Conservation (phyloP, 768 basidiomycete species). For the Collybia sordida region DNA sequence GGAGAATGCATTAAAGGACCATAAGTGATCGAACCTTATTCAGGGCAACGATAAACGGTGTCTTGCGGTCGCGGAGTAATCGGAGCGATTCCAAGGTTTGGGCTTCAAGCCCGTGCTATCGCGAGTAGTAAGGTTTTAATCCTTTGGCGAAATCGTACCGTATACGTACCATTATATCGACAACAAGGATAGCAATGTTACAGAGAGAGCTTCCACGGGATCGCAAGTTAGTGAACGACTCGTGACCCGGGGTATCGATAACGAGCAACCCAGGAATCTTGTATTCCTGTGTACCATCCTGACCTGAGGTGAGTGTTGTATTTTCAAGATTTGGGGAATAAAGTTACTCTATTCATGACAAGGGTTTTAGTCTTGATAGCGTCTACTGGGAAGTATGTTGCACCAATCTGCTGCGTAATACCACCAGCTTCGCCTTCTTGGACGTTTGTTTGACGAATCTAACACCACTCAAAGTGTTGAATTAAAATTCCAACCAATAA, state of each 20-base stretch:
- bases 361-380: conserved; percentile 92
- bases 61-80: conserved; percentile 87
- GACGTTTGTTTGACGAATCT: conserved; percentile 99
- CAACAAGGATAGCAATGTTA: conserved; percentile 98
- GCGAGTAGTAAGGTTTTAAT: conserved; percentile 4
- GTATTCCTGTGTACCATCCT: conserved; percentile 86
- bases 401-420: conserved; percentile 99
- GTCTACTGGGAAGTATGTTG: conserved; percentile 96
- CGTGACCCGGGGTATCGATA: conserved; percentile 99
- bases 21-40: conserved; percentile 69
- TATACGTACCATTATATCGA: conserved; percentile 86
- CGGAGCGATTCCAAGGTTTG: conserved; percentile 97
- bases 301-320: conserved; percentile 2
- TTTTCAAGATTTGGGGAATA: background rate
- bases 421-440: conserved; percentile 99
- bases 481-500: conserved; percentile 1
- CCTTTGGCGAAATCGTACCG: background rate
- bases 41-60: conserved; percentile 97
- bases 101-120: conserved; percentile 93
- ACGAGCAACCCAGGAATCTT: conserved; percentile 95
- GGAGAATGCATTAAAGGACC: background rate
- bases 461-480: conserved; percentile 4
- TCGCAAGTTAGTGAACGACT: conserved; percentile 96
- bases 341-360: conserved; percentile 80
- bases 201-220: conserved; percentile 95